phyloP scores from a whole-genome alignment of 2,329 filamentous ascomycete species.

The Mycocentrospora acerina region DNA sequence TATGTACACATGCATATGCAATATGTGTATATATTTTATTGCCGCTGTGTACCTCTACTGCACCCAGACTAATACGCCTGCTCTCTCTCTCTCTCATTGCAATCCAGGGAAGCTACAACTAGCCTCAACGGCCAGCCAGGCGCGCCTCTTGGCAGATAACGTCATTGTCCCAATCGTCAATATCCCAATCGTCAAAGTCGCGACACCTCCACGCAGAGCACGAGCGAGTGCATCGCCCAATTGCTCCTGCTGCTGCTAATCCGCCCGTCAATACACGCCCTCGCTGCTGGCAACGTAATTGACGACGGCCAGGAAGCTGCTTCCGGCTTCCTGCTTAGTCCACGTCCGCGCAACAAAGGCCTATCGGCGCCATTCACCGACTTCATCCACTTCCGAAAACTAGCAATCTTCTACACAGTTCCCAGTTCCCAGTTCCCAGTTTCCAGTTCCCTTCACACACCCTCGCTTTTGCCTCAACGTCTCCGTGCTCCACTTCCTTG shows the following conservation, averaged over 20 bases:
- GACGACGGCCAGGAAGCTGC: too few relatives aligned
- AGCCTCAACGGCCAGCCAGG: constrained; percentile 5
- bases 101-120: too few relatives aligned
- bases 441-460: constrained; percentile 1
- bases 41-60: too few relatives aligned
- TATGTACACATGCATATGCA: too few relatives aligned
- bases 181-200: too few relatives aligned
- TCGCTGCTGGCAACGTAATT: too few relatives aligned
- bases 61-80: too few relatives aligned
- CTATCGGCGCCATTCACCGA: constrained; percentile 10
- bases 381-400: constrained; percentile 3
- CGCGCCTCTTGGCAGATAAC: constrained; percentile 12
- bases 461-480: constrained; percentile 16
- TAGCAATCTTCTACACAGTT: constrained; percentile 1
- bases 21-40: too few relatives aligned
- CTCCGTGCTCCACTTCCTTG: constrained; percentile 25
- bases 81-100: too few relatives aligned
- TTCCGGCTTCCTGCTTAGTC: constrained; percentile 3
- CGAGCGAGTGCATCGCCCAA: neutral
- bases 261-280: too few relatives aligned
- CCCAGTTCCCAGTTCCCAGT: neutral
- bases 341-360: constrained; percentile 7
- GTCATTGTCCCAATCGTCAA: constrained; percentile 17
- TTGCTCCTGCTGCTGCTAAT: too few relatives aligned
- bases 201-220: too few relatives aligned